Evolutionary conservation across 1,284 basidiomycete species (phyloP), one percentile per base, ranked within the genome.

Genomic region (Cystobasidium sp.): DNA sequence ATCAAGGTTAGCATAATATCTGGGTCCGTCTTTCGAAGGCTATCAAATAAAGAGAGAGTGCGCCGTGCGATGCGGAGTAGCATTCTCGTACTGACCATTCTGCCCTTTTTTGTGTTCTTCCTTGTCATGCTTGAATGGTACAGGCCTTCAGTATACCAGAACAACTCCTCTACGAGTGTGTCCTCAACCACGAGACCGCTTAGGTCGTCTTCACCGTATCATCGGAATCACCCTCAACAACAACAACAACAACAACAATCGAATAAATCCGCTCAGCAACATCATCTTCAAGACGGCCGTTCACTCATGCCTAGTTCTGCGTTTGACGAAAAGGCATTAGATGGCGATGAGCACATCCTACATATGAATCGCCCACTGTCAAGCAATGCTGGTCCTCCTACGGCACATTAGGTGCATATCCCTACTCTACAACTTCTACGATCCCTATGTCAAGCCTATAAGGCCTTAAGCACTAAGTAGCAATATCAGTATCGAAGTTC

Each of bases 171-270:
- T 1, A 47, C 49, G 6, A 31, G 22, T 8, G 7, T 31, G 10
- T 64, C 62, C 6, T 64, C 62, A 10, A 31, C 62, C 8, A 49
- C 41, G 41, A 24, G 62, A 24, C 62, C 62, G 8, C 44, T 47
- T 6, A 64, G 62, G n/a, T 39, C 44, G n/a, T 46, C 39, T 39
- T 64, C 62, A 14, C 62, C 62, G 1, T 64, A 64, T 52, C 62
- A 49, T 52, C 62, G 62, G 20, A 5, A 64, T 20, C 18, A 10
- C 20, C 10, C 3, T 20, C 62, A 47, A 46, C 9, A 46, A 64
- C 18, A 20, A 6, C 18, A 64, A 18, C 6, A 41, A n/a, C n/a
- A n/a, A n/a, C 31, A 31, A 31, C 31, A 31, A 31, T 31, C 31
- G 31, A 31, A 31, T 31, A 31, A 31, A 31, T 31, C 31, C 5